phyloP scores from a whole-genome alignment of 192 early-diverging fungal species.

The Linnemannia hyalina region DNA sequence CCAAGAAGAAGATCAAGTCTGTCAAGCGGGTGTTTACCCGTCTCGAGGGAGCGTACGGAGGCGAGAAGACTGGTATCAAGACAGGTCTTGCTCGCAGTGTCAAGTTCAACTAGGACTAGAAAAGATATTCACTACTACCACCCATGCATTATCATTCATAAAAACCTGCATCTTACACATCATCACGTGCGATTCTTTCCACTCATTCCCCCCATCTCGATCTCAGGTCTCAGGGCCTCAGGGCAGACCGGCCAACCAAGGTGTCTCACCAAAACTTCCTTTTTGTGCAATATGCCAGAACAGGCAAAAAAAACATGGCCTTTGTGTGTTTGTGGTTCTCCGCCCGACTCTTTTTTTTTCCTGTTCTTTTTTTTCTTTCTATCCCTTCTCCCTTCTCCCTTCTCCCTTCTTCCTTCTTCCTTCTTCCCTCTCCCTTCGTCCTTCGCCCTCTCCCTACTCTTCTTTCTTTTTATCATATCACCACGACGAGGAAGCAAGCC shows the following conservation, averaged over 20 bases:
- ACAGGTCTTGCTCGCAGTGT: slow-evolving; percentile 84
- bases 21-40: slow-evolving; percentile 80
- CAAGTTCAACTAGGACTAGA: slow-evolving; percentile 64
- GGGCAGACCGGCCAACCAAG: not conserved
- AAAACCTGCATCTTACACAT: no score
- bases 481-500: not conserved
- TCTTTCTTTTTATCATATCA: not conserved
- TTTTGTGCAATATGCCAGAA: slow-evolving; percentile 4
- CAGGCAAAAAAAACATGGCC: not conserved
- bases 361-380: not conserved
- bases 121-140: not conserved
- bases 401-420: not conserved
- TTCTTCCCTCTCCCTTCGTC: not conserved
- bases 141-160: not conserved
- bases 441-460: not conserved
- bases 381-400: not conserved
- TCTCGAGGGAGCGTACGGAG: slow-evolving; percentile 83
- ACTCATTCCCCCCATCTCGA: not conserved
- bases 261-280: not conserved
- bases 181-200: not conserved
- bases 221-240: not conserved
- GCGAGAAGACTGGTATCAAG: slow-evolving; percentile 97
- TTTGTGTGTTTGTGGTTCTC: not conserved
- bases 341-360: not conserved
- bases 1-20: slow-evolving; percentile 90